phyloP scores from a whole-genome alignment of 495 filamentous ascomycete genomes.

The Cetradonia linearis region DNA sequence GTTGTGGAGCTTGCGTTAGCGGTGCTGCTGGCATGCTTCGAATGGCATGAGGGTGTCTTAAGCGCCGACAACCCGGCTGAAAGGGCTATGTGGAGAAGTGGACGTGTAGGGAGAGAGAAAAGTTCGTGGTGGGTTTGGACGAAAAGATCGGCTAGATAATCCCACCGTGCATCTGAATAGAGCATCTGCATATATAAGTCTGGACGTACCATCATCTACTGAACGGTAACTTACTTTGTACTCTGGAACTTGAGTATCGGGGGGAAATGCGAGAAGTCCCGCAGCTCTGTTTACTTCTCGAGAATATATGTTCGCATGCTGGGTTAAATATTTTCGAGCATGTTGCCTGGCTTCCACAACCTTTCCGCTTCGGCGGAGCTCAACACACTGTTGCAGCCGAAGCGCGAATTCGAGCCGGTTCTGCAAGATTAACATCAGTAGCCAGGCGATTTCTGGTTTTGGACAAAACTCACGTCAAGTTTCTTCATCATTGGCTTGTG shows the following conservation, averaged over 20 bases:
- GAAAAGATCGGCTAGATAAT: conserved; percentile 68
- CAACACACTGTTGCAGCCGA: conserved; percentile 91
- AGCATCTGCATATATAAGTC: conserved; percentile 43
- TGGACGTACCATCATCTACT: conserved; percentile 5
- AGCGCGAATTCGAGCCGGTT: conserved; percentile 88
- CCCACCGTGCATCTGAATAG: conserved; percentile 65
- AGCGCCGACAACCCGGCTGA: conserved; percentile 86
- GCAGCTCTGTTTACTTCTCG: conserved; percentile 61
- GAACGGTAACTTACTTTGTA: conserved; percentile 45
- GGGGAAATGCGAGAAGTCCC: conserved; percentile 65
- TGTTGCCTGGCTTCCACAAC: conserved; percentile 67
- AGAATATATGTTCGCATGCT: conserved; percentile 55
- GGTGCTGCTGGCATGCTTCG: conserved; percentile 46
- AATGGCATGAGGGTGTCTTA: conserved; percentile 92
- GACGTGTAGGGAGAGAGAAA: conserved; percentile 68
- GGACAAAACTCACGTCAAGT: conserved; percentile 48
- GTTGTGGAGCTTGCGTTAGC: conserved; percentile 49
- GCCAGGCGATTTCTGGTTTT: not conserved
- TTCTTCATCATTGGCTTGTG: conserved; percentile 81
- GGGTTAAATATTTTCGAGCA: conserved; percentile 67
- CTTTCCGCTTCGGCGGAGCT: conserved; percentile 65
- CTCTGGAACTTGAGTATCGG: conserved; percentile 49
- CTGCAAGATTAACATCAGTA: conserved; percentile 37
- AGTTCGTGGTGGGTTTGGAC: conserved; percentile 77
- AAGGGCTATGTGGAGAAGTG: conserved; percentile 84